Evolutionary conservation across 2,329 filamentous ascomycete genomes (phyloP).

Genomic region (Pseudocercospora cruenta): DNA sequence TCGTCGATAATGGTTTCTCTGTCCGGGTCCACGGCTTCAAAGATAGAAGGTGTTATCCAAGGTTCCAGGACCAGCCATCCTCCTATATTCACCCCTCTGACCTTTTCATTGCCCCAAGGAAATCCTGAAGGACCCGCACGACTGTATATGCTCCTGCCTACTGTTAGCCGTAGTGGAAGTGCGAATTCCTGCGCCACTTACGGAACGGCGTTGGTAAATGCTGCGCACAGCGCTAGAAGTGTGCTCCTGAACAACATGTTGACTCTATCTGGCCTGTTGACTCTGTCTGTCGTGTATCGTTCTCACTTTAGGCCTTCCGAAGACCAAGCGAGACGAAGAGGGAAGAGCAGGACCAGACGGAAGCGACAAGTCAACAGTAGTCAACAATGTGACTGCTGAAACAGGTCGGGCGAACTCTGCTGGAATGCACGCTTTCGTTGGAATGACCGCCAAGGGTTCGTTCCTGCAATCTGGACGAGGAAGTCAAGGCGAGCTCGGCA

Average conservation of each 20-base stretch:
- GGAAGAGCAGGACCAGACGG: not conserved
- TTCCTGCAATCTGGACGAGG: not conserved
- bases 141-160: conserved; percentile 22
- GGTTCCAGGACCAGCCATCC: conserved; percentile 53
- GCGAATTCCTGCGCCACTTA: conserved; percentile 18
- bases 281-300: not conserved
- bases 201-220: conserved; percentile 32
- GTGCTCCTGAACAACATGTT: conserved; percentile 34
- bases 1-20: conserved; percentile 49
- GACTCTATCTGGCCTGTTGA: conserved; percentile 5
- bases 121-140: conserved; percentile 43
- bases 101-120: conserved; percentile 53
- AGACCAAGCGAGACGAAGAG: conserved; percentile 3
- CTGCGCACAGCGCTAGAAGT: conserved; percentile 33
- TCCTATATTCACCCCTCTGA: conserved; percentile 57
- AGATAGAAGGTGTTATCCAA: conserved; percentile 64
- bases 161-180: conserved; percentile 11
- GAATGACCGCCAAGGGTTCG: not conserved
- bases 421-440: conserved; percentile 9
- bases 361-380: not conserved
- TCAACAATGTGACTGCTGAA: conserved; percentile 5
- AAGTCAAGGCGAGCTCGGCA: not conserved
- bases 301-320: not conserved
- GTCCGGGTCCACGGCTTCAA: conserved; percentile 40
- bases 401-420: not conserved